Evolutionary conservation across 2,329 filamentous ascomycete species (phyloP).

Genomic region (Gnomoniopsis smithogilvyi): DNA sequence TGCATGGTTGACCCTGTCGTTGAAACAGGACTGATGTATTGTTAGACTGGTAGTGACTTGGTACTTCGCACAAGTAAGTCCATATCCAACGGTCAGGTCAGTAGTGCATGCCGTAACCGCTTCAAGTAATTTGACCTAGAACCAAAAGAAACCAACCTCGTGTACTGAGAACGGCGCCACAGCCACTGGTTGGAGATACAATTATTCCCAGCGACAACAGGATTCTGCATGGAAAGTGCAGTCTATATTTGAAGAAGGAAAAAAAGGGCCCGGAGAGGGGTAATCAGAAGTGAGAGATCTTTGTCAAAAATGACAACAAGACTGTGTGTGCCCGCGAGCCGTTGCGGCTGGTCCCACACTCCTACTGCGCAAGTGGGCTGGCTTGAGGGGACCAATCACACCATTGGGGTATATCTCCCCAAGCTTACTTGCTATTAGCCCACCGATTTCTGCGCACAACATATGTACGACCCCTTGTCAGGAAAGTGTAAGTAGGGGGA

Average conservation of each 20-base stretch:
- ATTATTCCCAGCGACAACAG: not conserved
- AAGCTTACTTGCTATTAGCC: no score
- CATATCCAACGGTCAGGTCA: no score
- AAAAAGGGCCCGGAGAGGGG: not conserved
- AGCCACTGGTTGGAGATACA: no score
- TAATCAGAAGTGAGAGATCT: constrained; percentile 17
- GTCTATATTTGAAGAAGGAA: not conserved
- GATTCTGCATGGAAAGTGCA: not conserved
- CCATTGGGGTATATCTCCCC: constrained; percentile 2
- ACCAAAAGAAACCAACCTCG: no score
- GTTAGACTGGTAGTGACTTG: no score
- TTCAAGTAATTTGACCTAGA: no score
- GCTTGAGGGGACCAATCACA: constrained; percentile 6
- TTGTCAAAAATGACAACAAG: constrained; percentile 12
- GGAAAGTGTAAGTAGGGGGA: not conserved
- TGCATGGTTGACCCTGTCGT: no score
- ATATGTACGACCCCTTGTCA: not conserved
- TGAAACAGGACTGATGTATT: no score
- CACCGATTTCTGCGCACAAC: not conserved
- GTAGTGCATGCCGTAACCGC: no score
- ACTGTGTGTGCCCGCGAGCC: not conserved
- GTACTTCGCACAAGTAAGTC: no score
- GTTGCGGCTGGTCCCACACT: constrained; percentile 8
- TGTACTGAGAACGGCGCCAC: no score
- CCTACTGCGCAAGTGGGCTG: not conserved